Conservation (phyloP, 2,329 filamentous ascomycete genomes). For the Paracoccidioides brasiliensis region DNA sequence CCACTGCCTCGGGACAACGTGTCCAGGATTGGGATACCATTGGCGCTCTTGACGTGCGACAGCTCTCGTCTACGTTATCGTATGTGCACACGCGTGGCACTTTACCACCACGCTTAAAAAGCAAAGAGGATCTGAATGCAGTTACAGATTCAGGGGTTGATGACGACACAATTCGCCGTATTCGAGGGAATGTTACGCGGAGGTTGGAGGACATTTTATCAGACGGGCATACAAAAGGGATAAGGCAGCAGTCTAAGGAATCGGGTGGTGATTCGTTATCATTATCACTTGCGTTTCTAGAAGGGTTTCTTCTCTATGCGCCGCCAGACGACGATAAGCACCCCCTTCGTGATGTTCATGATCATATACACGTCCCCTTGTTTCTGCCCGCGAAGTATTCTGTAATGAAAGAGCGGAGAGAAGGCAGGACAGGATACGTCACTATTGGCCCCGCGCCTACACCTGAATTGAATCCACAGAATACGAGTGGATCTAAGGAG, state of each 20-base stretch:
- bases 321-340: conserved; percentile 21
- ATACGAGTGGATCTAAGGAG: background rate
- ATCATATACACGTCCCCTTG: conserved; percentile 55
- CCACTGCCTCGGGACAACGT: conserved; percentile 38
- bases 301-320: conserved; percentile 78
- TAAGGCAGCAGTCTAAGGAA: conserved; percentile 1
- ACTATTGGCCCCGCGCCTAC: conserved; percentile 30
- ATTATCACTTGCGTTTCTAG: conserved; percentile 54
- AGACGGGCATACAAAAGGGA: background rate
- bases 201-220: conserved; percentile 9
- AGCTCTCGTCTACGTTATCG: conserved; percentile 52
- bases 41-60: conserved; percentile 58
- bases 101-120: conserved; percentile 37
- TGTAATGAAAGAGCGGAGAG: conserved; percentile 27
- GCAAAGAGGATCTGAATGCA: conserved; percentile 48
- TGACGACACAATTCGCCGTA: conserved; percentile 14
- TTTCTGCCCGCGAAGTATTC: conserved; percentile 60
- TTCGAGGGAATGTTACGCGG: conserved; percentile 17
- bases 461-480: conserved; percentile 6
- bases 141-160: conserved; percentile 32
- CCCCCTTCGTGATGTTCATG: conserved; percentile 19
- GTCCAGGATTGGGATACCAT: conserved; percentile 88
- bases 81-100: conserved; percentile 56
- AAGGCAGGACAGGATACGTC: conserved; percentile 34
- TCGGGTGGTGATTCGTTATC: background rate